phyloP scores from a whole-genome alignment of 371 early-diverging fungal genomes.

The Mucor lusitanicus region DNA sequence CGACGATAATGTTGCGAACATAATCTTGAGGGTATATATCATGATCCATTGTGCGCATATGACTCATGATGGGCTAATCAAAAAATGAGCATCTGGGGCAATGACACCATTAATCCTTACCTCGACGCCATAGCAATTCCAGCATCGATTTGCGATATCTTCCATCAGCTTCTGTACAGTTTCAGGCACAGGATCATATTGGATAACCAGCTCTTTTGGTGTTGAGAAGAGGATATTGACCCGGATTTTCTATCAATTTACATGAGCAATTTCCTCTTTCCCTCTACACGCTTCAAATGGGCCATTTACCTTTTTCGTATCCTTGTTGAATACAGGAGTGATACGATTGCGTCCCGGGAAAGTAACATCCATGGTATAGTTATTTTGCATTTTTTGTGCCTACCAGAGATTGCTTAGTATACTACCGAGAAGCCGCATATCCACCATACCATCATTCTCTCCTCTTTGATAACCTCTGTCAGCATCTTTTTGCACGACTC shows the following conservation, averaged over 20 bases:
- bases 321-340: not conserved
- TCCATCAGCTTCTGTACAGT: slow-evolving; percentile 18
- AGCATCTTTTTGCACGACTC: not conserved
- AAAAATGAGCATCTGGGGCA: not conserved
- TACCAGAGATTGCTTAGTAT: not conserved
- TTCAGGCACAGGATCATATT: slow-evolving; percentile 10
- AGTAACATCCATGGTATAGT: not conserved
- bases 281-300: not conserved
- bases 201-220: slow-evolving; percentile 8
- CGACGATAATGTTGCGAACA: slow-evolving; percentile 10
- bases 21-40: slow-evolving; percentile 21
- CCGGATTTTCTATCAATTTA: not conserved
- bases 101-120: slow-evolving; percentile 9
- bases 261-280: not conserved
- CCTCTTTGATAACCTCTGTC: not conserved
- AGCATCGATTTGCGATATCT: slow-evolving; percentile 21
- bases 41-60: slow-evolving; percentile 11
- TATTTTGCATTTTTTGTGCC: not conserved
- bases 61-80: slow-evolving; percentile 23
- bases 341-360: not conserved
- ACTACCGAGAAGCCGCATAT: not conserved
- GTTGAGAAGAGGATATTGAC: not conserved
- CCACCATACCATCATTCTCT: not conserved
- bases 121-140: slow-evolving; percentile 32
- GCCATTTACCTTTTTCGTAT: not conserved